A percentile compares a stretch with the other conserved stretches of the same genome.
Evolutionary conservation across 495 filamentous ascomycete genomes (phyloP).

Genomic region (Neurospora sp.): DNA sequence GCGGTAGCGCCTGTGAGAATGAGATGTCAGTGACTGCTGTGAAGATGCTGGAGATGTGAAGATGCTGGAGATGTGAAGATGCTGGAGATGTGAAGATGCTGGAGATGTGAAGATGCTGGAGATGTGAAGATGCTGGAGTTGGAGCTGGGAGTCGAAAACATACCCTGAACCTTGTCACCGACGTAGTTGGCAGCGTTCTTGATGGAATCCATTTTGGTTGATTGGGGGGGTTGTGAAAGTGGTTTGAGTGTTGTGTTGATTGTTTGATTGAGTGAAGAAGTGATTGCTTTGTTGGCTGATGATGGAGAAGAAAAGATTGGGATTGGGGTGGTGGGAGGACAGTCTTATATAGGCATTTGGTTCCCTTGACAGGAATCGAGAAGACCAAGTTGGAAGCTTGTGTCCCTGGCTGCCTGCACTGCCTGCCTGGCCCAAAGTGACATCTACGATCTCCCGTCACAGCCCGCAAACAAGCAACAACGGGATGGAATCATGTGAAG

Average conservation of each 20-base stretch:
- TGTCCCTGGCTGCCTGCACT: constrained; percentile 1
- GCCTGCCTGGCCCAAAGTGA: not conserved
- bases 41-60: not conserved
- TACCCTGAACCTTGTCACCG: constrained; percentile 47
- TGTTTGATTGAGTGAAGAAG: constrained; percentile 6
- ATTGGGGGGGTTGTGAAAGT: constrained; percentile 1
- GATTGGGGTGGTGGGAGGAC: constrained; percentile 5
- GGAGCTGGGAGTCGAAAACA: not conserved
- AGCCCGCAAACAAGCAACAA: not conserved
- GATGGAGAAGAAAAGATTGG: constrained; percentile 15
- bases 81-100: not conserved
- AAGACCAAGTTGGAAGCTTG: constrained; percentile 13
- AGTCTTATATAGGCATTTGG: constrained; percentile 17
- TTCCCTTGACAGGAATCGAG: not conserved
- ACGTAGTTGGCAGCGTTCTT: constrained; percentile 53
- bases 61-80: not conserved
- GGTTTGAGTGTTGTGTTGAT: constrained; percentile 15
- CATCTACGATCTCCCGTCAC: not conserved
- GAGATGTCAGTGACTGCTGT: not conserved
- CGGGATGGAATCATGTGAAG: constrained; percentile 6
- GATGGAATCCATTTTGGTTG: constrained; percentile 46
- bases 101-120: not conserved
- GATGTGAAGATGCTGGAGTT: not conserved
- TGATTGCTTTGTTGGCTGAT: constrained; percentile 22
- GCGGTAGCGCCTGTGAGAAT: constrained; percentile 18